Evolutionary conservation across 140 eudicot genomes (phyloP), one percentile per base, ranked within the genome.

Genomic region (Stevia rebaudiana): DNA sequence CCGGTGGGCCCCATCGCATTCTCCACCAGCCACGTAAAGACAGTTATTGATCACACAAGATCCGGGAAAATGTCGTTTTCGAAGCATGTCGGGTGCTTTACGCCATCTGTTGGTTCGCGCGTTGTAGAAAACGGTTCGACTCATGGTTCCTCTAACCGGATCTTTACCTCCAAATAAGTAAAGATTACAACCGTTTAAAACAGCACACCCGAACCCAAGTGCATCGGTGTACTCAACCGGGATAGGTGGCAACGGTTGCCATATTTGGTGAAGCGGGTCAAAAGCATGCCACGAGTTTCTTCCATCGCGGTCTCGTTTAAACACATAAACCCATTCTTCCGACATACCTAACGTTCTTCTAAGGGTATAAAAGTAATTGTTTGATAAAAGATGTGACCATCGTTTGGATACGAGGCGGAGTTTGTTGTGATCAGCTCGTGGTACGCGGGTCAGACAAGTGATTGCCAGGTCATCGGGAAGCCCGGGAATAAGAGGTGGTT

Each of bases 101-200:
- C 84, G 94, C 97, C 97, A 90, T 60, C 87, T 81, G 63, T 90
- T 90, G 25, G 97, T 90, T 56, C 94, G 60, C 4, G 97, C 97
- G 52, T 84, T 90, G 25, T 87, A 90, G 67, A 82, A 90, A 22
- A 90, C 73, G 1, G 81, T 87, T 0, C 94, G 86, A 64, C 90
- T 82, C 90, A 84, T 86, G 11, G 95, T 84, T 3, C 97, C 97
- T 73, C 67, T 84, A 7, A 84, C 49, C 1, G 94, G 97, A 55
- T 90, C 97, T 76, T 86, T 87, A n/a, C 97, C 97, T 6, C 97
- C 97, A n/a, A 90, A 90, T 52, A 90, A 69, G 65, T 84, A 90
- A 66, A 90, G 81, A 77, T 86, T 95, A 50, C 87, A 90, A 8
- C 97, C 95, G 47, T 94, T 84, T 23, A 90, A 74, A 60, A 90